phyloP scores from a whole-genome alignment of 2,329 filamentous ascomycete genomes.

The Lachnellula arida region DNA sequence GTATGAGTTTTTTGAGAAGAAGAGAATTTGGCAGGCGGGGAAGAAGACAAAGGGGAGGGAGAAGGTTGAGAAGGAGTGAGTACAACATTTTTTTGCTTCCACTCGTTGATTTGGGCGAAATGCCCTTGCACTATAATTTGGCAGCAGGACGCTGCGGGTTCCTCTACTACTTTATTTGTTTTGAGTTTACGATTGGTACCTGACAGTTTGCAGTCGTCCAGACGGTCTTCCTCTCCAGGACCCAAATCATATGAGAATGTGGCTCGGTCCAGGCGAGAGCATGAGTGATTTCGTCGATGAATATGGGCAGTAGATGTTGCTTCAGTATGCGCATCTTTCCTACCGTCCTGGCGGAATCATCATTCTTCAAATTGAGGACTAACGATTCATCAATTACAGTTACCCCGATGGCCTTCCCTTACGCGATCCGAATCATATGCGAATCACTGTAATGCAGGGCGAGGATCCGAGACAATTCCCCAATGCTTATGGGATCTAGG shows the following conservation, averaged over 20 bases:
- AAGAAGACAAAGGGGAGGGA: constrained; percentile 10
- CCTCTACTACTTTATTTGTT: too few species aligned
- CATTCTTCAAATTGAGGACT: background rate
- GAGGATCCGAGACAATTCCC: background rate
- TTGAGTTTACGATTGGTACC: background rate
- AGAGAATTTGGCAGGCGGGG: constrained; percentile 13
- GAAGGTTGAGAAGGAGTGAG: constrained; percentile 11
- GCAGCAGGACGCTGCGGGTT: too few species aligned
- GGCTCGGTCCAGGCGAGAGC: constrained; percentile 1
- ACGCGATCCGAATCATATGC: background rate
- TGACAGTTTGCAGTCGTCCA: background rate
- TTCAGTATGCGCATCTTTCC: background rate
- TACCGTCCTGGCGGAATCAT: background rate
- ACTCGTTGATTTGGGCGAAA: background rate
- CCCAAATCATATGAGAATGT: constrained; percentile 3
- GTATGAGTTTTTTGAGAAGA: constrained; percentile 18
- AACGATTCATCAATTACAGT: background rate
- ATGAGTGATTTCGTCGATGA: constrained; percentile 1
- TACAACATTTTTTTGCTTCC: background rate
- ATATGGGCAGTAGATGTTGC: background rate
- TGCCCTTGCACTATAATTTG: too few species aligned
- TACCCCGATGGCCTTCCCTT: background rate
- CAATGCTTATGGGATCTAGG: background rate
- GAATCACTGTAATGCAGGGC: background rate
- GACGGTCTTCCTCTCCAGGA: constrained; percentile 3